Evolutionary conservation across 108 stramenopile species (phyloP).

Genomic region (Fragilaria radians): DNA sequence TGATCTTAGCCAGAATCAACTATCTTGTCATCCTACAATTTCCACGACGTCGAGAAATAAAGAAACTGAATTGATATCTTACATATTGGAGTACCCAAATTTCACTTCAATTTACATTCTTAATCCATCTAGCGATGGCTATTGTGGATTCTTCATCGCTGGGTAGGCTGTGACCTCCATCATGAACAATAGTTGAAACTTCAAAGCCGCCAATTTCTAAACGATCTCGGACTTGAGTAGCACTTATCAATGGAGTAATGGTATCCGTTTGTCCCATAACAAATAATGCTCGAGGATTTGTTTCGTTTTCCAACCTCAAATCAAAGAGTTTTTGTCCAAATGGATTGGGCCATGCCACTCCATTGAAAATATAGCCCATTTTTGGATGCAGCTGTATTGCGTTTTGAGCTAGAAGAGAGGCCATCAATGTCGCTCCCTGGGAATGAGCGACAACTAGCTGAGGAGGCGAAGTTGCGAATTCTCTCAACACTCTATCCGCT

Average conservation of each 20-base stretch:
- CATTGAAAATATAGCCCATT: constrained; percentile 63
- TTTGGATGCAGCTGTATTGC: constrained; percentile 30
- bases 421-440: constrained; percentile 72
- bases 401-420: constrained; percentile 47
- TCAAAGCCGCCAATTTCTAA: constrained; percentile 29
- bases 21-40: too few relatives aligned
- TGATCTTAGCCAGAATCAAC: too few relatives aligned
- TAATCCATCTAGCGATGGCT: constrained; percentile 23
- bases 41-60: too few relatives aligned
- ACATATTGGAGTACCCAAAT: too few relatives aligned
- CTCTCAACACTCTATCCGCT: constrained; percentile 24
- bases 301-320: constrained; percentile 1
- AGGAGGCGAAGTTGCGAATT: constrained; percentile 20
- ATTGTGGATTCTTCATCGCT: constrained; percentile 16
- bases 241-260: constrained; percentile 63
- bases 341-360: constrained; percentile 75
- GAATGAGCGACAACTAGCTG: constrained; percentile 73
- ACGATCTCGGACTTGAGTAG: constrained; percentile 38
- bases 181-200: constrained; percentile 46
- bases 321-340: constrained; percentile 27
- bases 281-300: constrained; percentile 27
- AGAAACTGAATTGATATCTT: too few relatives aligned
- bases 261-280: constrained; percentile 53
- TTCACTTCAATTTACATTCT: too few relatives aligned
- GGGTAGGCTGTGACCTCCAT: constrained; percentile 68